Evolutionary conservation across 1,284 basidiomycete genomes (phyloP), one percentile per base, ranked within the genome.

Genomic region (Ustilago curta): DNA sequence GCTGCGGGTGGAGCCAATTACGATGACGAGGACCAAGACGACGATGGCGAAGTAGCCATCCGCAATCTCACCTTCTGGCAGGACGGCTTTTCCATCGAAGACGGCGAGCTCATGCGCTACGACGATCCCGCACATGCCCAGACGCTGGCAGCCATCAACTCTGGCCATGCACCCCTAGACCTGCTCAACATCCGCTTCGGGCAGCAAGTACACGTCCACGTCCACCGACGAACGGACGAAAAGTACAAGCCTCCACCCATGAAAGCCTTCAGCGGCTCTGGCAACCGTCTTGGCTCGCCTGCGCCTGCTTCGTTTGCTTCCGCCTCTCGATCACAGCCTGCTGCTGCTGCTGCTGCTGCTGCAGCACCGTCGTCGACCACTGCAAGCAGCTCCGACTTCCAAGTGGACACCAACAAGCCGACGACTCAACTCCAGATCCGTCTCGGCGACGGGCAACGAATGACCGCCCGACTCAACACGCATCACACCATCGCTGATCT

Each of bases 51-150:
- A 27, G 72, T 70, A 0, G 92, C 89, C 0, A 89, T 91, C 49
- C 90, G 96, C 12, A 89, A 90, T 60, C 87, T 98, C 39, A 96
- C 92, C 0, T 94, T 99, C 86, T 99, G 97, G 96, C 88, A 91
- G 37, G 90, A 98, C 75, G 96, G 96, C 0, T 98, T 98, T 86
- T 92, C 91, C 48, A 90, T 99, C 60, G 94, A 96, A 79, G 93
- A 95, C 76, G 94, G 95, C 2, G 91, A 91, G 40, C 87, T 98
- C 61, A 89, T 92, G 88, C 87, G 89, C 42, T 97, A 97, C 83
- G 92, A 93, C 61, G 91, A 95, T 74, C 93, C 94, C 0, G 88
- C 87, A 6, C 91, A 95, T 80, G 88, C 90, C 45, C 88, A 90
- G 64, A 87, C 93, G 18, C 87, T 99, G 4, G 87, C 88, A 1